Conservation (phyloP, 2,329 filamentous ascomycete genomes). For the Coniochaeta sp. region DNA sequence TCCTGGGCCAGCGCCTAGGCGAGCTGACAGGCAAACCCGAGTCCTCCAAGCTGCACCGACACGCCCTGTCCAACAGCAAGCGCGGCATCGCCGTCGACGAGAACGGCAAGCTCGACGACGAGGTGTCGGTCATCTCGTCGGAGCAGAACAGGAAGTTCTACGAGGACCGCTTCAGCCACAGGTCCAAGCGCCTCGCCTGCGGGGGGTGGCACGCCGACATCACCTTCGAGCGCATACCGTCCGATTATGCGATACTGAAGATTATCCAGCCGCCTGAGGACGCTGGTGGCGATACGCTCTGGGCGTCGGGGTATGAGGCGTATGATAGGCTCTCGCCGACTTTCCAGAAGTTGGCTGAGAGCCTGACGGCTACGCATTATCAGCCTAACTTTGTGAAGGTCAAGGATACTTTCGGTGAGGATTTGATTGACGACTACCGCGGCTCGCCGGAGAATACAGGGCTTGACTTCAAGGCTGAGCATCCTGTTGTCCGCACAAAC, state of each 20-base stretch:
- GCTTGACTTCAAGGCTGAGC: slow-evolving; percentile 18
- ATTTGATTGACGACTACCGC: slow-evolving; percentile 20
- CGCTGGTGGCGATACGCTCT: slow-evolving; percentile 37
- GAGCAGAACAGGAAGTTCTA: slow-evolving; percentile 31
- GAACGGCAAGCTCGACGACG: slow-evolving; percentile 35
- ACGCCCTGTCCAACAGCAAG: slow-evolving; percentile 39
- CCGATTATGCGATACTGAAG: slow-evolving; percentile 38
- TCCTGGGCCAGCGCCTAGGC: slow-evolving; percentile 40
- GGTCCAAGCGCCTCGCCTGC: slow-evolving; percentile 21
- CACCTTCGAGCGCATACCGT: slow-evolving; percentile 38
- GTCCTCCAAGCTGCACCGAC: slow-evolving; percentile 36
- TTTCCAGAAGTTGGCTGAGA: slow-evolving; percentile 17
- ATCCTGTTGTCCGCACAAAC: slow-evolving; percentile 23
- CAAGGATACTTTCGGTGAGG: slow-evolving; percentile 28
- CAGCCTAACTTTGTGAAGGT: slow-evolving; percentile 23
- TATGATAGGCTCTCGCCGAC: slow-evolving; percentile 28
- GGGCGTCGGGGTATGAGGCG: slow-evolving; percentile 33
- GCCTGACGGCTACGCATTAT: slow-evolving; percentile 21
- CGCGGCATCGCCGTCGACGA: slow-evolving; percentile 35
- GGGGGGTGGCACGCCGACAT: slow-evolving; percentile 23
- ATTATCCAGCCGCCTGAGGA: slow-evolving; percentile 32
- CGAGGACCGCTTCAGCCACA: slow-evolving; percentile 20
- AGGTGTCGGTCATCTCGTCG: slow-evolving; percentile 42
- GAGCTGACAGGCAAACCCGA: slow-evolving; percentile 37
- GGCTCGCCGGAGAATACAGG: slow-evolving; percentile 20